A percentile compares a stretch with the other conserved stretches of the same genome.
Conservation (phyloP, 2,329 filamentous ascomycete genomes). For the Venturia aucupariae region DNA sequence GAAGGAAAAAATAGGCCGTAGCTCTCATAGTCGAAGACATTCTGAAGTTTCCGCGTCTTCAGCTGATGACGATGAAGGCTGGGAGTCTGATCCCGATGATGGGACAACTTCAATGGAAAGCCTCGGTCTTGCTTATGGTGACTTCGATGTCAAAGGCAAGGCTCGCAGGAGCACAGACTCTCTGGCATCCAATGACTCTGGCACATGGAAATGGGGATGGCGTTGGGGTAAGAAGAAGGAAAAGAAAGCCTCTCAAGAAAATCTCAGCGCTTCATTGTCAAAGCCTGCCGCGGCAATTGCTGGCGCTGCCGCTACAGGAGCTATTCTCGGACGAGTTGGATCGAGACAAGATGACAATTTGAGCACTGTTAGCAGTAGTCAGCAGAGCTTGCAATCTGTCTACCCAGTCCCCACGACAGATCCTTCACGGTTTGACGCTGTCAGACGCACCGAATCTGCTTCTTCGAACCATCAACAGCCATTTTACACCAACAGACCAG, state of each 20-base stretch:
- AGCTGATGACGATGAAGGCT: constrained; percentile 44
- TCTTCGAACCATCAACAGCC: constrained; percentile 25
- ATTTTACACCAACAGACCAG: constrained; percentile 41
- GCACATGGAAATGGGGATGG: constrained; percentile 51
- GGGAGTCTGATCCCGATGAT: constrained; percentile 21
- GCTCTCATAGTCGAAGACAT: constrained; percentile 18
- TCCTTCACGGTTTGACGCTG: constrained; percentile 51
- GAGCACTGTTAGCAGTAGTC: constrained; percentile 37
- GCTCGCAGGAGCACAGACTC: constrained; percentile 42
- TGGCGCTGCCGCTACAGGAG: constrained; percentile 32
- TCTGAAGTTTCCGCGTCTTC: constrained; percentile 22
- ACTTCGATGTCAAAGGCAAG: constrained; percentile 23
- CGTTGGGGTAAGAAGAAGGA: constrained; percentile 46
- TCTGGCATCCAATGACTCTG: constrained; percentile 43
- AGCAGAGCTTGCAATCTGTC: constrained; percentile 50
- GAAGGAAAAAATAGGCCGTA: constrained; percentile 18
- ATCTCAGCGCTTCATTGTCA: constrained; percentile 20
- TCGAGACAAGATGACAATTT: constrained; percentile 22
- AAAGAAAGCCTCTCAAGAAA: constrained; percentile 20
- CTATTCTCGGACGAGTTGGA: constrained; percentile 41
- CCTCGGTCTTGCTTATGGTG: constrained; percentile 52
- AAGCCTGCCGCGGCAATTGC: constrained; percentile 32
- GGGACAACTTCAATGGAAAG: constrained; percentile 16
- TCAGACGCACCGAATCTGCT: constrained; percentile 39
- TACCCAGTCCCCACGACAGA: constrained; percentile 60